Conservation (phyloP, 768 basidiomycete species). For the Cytidiella melzeri region DNA sequence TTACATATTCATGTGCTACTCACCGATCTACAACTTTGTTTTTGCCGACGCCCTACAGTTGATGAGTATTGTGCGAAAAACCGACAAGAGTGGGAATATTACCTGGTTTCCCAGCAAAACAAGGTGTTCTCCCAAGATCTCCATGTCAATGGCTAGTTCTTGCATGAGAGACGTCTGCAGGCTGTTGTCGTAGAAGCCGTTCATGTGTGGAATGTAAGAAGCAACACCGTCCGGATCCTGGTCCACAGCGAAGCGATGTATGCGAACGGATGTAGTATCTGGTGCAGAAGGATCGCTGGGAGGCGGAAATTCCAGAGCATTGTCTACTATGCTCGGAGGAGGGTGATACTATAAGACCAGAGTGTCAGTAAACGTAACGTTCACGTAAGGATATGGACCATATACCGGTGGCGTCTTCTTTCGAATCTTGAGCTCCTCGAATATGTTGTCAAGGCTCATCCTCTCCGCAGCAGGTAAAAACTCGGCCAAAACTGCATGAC, state of each 20-base stretch:
- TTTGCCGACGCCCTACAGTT: constrained; percentile 57
- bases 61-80: background rate
- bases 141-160: constrained; percentile 57
- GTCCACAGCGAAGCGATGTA: constrained; percentile 44
- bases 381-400: constrained; percentile 9
- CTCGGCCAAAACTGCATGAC: constrained; percentile 46
- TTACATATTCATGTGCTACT: too few species aligned
- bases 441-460: constrained; percentile 43
- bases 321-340: constrained; percentile 33
- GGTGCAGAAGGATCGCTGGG: constrained; percentile 29
- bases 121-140: constrained; percentile 55
- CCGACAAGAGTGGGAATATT: constrained; percentile 7
- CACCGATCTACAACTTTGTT: constrained; percentile 64
- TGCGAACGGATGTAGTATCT: constrained; percentile 27
- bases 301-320: constrained; percentile 41
- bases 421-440: constrained; percentile 45
- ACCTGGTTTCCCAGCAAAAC: constrained; percentile 67
- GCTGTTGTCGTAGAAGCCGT: constrained; percentile 66
- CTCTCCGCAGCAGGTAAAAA: constrained; percentile 57
- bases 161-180: constrained; percentile 63
- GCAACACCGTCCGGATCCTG: constrained; percentile 49
- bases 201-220: constrained; percentile 62
- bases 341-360: constrained; percentile 39
- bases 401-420: constrained; percentile 37
- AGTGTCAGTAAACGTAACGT: background rate